Percentiles rank a stretch among this genome's conserved stretches.
phyloP scores from a whole-genome alignment of 768 basidiomycete species.

The Leccinum arenicola region DNA sequence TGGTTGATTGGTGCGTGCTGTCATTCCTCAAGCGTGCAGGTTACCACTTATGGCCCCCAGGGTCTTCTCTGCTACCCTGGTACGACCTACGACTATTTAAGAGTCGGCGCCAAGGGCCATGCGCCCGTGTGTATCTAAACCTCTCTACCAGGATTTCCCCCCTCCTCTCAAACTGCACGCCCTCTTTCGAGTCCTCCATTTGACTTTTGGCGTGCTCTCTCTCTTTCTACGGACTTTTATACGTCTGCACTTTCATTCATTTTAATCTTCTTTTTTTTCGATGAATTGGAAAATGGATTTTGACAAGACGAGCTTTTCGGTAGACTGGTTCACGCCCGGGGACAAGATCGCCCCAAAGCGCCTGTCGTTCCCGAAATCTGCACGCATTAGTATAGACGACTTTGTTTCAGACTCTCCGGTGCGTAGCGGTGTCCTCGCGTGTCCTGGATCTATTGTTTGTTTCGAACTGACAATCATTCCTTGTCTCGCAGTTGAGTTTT shows the following conservation, averaged over 20 bases:
- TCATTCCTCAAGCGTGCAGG: conserved; percentile 5
- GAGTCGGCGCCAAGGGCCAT: neutral
- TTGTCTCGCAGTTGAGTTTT: conserved; percentile 14
- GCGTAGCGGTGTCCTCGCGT: conserved; percentile 1
- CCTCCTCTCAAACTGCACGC: conserved; percentile 2
- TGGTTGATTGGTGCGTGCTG: conserved; percentile 5
- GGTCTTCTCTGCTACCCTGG: conserved; percentile 17
- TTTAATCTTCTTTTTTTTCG: conserved; percentile 1
- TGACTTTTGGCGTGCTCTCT: neutral
- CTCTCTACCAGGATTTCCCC: conserved; percentile 2
- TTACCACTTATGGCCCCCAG: conserved; percentile 14
- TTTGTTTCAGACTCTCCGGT: conserved; percentile 29
- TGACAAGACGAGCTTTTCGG: conserved; percentile 29
- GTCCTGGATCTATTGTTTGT: neutral
- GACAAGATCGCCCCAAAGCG: conserved; percentile 26
- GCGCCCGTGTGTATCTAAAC: conserved; percentile 3
- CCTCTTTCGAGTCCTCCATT: neutral
- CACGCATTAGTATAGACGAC: conserved; percentile 32
- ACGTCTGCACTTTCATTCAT: conserved; percentile 6
- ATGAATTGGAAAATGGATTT: conserved; percentile 29
- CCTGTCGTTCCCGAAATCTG: conserved; percentile 34
- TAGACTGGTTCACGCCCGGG: conserved; percentile 32
- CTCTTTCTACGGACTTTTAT: conserved; percentile 2
- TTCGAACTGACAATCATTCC: conserved; percentile 1
- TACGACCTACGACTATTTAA: conserved; percentile 15